Percentiles rank a stretch among this genome's conserved stretches.
phyloP scores from a whole-genome alignment of 148 eudicot species.

The Amaranthus palmeri region DNA sequence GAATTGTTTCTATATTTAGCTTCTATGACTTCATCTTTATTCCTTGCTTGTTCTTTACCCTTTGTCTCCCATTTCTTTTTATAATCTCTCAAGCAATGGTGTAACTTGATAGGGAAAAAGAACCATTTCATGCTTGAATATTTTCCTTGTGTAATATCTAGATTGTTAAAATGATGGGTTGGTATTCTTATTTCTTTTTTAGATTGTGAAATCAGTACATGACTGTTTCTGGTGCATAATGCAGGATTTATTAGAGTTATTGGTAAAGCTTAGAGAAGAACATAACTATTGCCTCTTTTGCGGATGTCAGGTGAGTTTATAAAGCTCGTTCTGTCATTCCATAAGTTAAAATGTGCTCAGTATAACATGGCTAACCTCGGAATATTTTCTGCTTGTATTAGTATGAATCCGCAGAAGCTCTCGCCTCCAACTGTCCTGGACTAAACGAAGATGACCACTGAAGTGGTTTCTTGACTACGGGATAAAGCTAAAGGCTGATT shows the following conservation, averaged over 20 bases:
- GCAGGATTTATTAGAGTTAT: constrained; percentile 74
- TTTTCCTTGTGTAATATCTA: background rate
- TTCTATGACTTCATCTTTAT: background rate
- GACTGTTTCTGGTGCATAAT: constrained; percentile 17
- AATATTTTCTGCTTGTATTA: constrained; percentile 24
- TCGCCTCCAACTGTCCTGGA: constrained; percentile 65
- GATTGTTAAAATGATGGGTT: background rate
- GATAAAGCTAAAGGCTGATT: constrained; percentile 5
- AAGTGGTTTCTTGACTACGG: background rate
- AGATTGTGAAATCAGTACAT: background rate
- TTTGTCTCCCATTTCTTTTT: background rate
- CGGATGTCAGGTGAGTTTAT: constrained; percentile 70
- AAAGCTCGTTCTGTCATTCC: background rate
- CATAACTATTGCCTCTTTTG: constrained; percentile 87
- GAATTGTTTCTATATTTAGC: too few relatives aligned
- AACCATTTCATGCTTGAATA: background rate
- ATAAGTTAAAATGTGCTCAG: background rate
- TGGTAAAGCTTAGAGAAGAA: constrained; percentile 75
- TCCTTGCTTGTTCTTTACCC: background rate
- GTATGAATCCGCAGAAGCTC: constrained; percentile 82
- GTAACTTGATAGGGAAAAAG: background rate
- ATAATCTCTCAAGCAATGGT: background rate
- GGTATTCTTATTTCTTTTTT: background rate
- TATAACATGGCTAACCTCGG: constrained; percentile 1
- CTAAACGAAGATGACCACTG: constrained; percentile 80